phyloP scores from a whole-genome alignment of 2,329 filamentous ascomycete species.

The Fusarium proliferatum region DNA sequence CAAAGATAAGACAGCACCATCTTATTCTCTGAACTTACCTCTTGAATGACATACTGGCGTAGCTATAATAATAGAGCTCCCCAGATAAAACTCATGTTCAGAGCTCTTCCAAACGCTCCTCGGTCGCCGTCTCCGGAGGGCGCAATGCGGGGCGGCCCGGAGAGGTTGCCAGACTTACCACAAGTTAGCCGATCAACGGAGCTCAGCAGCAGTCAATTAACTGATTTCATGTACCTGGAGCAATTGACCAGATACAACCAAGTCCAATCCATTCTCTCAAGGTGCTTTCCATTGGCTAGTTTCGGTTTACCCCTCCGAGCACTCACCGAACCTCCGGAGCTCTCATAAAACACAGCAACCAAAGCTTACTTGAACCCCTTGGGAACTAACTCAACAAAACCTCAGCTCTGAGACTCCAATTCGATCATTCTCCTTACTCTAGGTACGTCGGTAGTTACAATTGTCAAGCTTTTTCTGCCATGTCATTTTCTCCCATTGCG shows the following conservation, averaged over 20 bases:
- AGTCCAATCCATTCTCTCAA: slow-evolving; percentile 8
- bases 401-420: slow-evolving; percentile 4
- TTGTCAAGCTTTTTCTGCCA: slow-evolving; percentile 19
- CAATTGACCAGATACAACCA: neutral
- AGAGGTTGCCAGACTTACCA: slow-evolving; percentile 5
- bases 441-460: slow-evolving; percentile 31
- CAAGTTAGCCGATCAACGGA: slow-evolving; percentile 42
- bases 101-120: neutral
- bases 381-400: slow-evolving; percentile 9
- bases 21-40: neutral
- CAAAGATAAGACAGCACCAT: neutral
- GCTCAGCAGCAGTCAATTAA: slow-evolving; percentile 24
- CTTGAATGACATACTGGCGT: neutral
- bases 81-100: neutral
- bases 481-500: slow-evolving; percentile 36
- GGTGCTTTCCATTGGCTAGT: slow-evolving; percentile 8
- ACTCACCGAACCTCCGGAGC: slow-evolving; percentile 25
- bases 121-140: slow-evolving; percentile 34
- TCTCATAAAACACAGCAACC: slow-evolving; percentile 21
- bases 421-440: slow-evolving; percentile 1
- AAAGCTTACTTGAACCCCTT: slow-evolving; percentile 21
- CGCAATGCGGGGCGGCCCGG: slow-evolving; percentile 27
- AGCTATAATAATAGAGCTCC: neutral
- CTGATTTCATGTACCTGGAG: slow-evolving; percentile 10
- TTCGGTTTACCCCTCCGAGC: slow-evolving; percentile 28